Evolutionary conservation across 306 rosid species (phyloP), one percentile per base, ranked within the genome.

Genomic region (Oemleria cerasiformis): DNA sequence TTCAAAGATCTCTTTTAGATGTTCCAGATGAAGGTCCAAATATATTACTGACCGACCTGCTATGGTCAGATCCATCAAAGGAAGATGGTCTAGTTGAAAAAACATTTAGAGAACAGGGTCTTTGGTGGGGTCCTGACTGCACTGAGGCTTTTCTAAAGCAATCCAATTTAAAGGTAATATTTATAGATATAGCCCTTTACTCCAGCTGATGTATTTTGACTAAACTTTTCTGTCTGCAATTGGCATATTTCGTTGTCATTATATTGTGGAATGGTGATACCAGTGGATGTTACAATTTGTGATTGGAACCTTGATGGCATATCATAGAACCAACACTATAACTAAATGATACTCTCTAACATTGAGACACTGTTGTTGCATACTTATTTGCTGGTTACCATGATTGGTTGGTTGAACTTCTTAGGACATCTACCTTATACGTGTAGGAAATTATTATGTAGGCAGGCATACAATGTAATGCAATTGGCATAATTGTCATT

Each of bases 61-160:
- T 93, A 43, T 93, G 97, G 97, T 93, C 98, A 23, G 86, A 84
- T 80, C 98, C 98, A 73, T 87, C 90, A 38, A 82, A 78, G 50
- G 84, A 70, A 71, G 82, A 88, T 68, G 97, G 98, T 78, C 75
- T 88, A 69, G 73, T 90, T 78, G 85, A 77, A 77, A 93, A 83
- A 71, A 74, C 81, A 48, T 83, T 79, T 80, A 75, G 71, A 72
- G 85, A 85, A 64, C 76, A 76, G 38, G 98, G 97, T 75, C 80
- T 93, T 47, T 82, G 84, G 84, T 93, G 96, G 92, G 98, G 98
- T 83, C 92, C 96, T 71, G 96, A 90, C 85, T 87, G 88, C 77
- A 93, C 98, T 0, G 90, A 93, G 74, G 79, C 86, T 54, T 93
- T 93, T 79, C 68, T 93, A 51, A 88, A 82, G 67, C 86, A 84